These are phyloP conservation scores for Proliferodiscus dingleyae DNA, from an alignment of 2,329 filamentous ascomycete genomes.

Conservation along the genomic window DNA sequence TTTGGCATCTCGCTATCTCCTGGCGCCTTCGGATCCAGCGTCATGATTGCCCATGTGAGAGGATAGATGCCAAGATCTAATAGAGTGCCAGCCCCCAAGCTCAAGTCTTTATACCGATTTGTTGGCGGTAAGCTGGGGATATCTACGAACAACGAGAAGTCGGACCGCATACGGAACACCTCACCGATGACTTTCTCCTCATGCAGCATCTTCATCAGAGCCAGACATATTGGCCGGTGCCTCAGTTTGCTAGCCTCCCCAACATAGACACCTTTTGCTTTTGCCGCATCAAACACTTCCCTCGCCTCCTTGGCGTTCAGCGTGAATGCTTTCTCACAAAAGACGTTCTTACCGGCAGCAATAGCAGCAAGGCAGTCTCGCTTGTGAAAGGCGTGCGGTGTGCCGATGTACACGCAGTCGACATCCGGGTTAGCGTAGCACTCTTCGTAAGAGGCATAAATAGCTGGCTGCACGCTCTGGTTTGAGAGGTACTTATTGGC, in stretches of 20 bases:
- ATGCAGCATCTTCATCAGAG: slow-evolving; percentile 39
- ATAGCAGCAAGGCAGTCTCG: slow-evolving; percentile 59
- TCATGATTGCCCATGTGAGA: slow-evolving; percentile 63
- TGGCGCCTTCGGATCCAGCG: slow-evolving; percentile 41
- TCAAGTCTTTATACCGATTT: slow-evolving; percentile 60
- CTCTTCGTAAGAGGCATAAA: background rate
- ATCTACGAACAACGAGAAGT: slow-evolving; percentile 16
- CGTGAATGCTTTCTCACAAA: slow-evolving; percentile 66
- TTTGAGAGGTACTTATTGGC: slow-evolving; percentile 23
- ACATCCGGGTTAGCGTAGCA: slow-evolving; percentile 57
- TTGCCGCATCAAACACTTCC: slow-evolving; percentile 52
- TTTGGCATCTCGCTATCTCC: background rate
- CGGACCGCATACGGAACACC: slow-evolving; percentile 34
- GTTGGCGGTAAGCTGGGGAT: slow-evolving; percentile 13
- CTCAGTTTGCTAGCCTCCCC: slow-evolving; percentile 7
- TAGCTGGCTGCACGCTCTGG: background rate
- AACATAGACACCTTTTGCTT: slow-evolving; percentile 50
- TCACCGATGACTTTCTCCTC: slow-evolving; percentile 38
- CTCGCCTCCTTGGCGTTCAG: slow-evolving; percentile 59
- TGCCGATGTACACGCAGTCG: slow-evolving; percentile 64
- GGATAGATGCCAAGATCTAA: slow-evolving; percentile 64
- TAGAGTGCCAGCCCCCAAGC: slow-evolving; percentile 59
- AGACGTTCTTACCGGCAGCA: slow-evolving; percentile 59
- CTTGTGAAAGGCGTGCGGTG: slow-evolving; percentile 65
- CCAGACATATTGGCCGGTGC: no score